Evolutionary conservation across 139 green algal species (phyloP).

Genomic region (Chlamydomonas asymmetrica): DNA sequence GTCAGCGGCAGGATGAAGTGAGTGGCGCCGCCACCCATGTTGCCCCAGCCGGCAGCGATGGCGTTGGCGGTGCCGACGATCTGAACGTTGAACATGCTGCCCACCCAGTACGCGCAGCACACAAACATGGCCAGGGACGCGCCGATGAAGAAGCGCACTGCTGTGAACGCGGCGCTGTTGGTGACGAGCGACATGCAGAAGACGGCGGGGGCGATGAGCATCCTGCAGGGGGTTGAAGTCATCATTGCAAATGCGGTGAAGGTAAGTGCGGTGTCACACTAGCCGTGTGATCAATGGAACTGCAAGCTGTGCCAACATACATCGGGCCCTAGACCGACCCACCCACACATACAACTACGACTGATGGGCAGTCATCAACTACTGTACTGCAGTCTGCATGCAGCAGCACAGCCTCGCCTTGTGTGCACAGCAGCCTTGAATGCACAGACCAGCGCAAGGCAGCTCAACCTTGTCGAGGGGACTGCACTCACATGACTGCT

Average conservation of each 20-base stretch:
- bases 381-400: neutral
- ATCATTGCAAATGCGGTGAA: neutral
- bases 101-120: slow-evolving; percentile 87
- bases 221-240: neutral
- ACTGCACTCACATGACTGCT: neutral
- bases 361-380: neutral
- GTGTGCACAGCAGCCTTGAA: no score
- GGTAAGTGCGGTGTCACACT: no score
- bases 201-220: slow-evolving; percentile 68
- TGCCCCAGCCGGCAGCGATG: slow-evolving; percentile 82
- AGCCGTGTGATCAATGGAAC: no score
- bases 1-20: slow-evolving; percentile 94
- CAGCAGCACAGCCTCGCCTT: neutral
- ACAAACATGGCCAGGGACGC: slow-evolving; percentile 81
- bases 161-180: slow-evolving; percentile 66
- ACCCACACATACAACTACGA: no score
- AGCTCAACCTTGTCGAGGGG: neutral
- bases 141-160: slow-evolving; percentile 80
- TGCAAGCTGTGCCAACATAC: no score
- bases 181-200: slow-evolving; percentile 73
- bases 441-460: neutral
- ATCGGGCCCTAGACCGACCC: no score
- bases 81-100: slow-evolving; percentile 85
- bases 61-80: slow-evolving; percentile 93
- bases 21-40: slow-evolving; percentile 87